Evolutionary conservation across 257 asterid genomes (phyloP).

Genomic region (Gentiana dahurica): DNA sequence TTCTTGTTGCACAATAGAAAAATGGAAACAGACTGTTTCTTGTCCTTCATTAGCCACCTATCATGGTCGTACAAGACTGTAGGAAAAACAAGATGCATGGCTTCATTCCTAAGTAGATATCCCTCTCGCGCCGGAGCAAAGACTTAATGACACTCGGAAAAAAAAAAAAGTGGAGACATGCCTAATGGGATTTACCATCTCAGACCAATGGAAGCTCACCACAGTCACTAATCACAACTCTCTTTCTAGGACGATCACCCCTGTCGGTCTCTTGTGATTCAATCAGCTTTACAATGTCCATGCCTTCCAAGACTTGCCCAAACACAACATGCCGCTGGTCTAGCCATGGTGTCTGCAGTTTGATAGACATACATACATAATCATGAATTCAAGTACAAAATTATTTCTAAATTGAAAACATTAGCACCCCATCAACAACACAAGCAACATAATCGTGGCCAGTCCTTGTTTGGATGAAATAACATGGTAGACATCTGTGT

Average conservation of each 20-base stretch:
- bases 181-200: conserved; percentile 3
- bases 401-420: neutral
- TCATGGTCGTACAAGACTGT: conserved; percentile 8
- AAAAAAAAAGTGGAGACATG: conserved; percentile 2
- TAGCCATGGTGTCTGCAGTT: conserved; percentile 83
- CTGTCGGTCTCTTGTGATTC: conserved; percentile 86
- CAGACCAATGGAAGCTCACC: conserved; percentile 80
- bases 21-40: conserved; percentile 5
- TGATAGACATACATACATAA: conserved; percentile 7
- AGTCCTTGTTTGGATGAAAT: too few species aligned
- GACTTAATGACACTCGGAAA: neutral
- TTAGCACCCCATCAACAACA: neutral
- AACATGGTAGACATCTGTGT: too few species aligned
- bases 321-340: conserved; percentile 85
- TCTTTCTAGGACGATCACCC: conserved; percentile 80
- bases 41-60: conserved; percentile 7
- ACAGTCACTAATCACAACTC: conserved; percentile 78
- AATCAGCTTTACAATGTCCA: conserved; percentile 62
- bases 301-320: conserved; percentile 95
- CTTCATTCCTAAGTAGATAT: conserved; percentile 17
- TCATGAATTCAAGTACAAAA: neutral
- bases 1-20: neutral
- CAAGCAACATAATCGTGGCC: too few species aligned
- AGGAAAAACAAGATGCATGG: conserved; percentile 16
- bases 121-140: neutral